phyloP scores from a whole-genome alignment of 139 green algal genomes.

The Closterium sp. region DNA sequence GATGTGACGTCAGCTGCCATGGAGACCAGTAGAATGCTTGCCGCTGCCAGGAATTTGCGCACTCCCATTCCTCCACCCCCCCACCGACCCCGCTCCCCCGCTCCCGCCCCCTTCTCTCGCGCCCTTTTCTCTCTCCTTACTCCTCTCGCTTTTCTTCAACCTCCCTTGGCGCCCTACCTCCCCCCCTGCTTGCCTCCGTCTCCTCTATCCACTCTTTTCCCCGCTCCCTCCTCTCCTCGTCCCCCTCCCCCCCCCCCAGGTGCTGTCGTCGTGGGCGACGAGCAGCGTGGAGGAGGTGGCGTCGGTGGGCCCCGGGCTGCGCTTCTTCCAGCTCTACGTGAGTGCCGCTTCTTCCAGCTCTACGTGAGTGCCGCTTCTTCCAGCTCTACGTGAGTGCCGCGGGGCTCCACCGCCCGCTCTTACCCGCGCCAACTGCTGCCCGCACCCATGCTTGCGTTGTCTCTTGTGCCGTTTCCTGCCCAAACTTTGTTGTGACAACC shows the following conservation, averaged over 20 bases:
- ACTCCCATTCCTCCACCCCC: not conserved
- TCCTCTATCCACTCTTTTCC: not conserved
- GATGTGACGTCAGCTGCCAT: too few relatives aligned
- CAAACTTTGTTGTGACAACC: not conserved
- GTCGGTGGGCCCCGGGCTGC: constrained; percentile 35
- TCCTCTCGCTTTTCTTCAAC: not conserved
- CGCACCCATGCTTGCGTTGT: not conserved
- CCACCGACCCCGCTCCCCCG: not conserved
- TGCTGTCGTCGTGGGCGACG: constrained; percentile 52
- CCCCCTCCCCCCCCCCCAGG: not conserved
- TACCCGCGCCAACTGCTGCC: not conserved
- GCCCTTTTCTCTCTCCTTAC: not conserved
- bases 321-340: constrained; percentile 57
- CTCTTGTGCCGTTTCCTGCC: not conserved
- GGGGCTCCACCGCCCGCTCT: not conserved
- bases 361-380: constrained; percentile 52
- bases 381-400: constrained; percentile 50
- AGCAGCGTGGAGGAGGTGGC: constrained; percentile 54
- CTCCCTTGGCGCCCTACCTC: not conserved
- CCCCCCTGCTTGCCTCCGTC: not conserved
- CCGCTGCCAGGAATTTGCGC: not conserved
- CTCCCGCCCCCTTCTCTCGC: not conserved
- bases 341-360: constrained; percentile 52
- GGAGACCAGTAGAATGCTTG: not conserved
- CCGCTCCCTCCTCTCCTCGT: not conserved